These are phyloP conservation scores for Umbelopsis sp. DNA, from an alignment of 371 early-diverging fungal genomes.

Conservation along the genomic window DNA sequence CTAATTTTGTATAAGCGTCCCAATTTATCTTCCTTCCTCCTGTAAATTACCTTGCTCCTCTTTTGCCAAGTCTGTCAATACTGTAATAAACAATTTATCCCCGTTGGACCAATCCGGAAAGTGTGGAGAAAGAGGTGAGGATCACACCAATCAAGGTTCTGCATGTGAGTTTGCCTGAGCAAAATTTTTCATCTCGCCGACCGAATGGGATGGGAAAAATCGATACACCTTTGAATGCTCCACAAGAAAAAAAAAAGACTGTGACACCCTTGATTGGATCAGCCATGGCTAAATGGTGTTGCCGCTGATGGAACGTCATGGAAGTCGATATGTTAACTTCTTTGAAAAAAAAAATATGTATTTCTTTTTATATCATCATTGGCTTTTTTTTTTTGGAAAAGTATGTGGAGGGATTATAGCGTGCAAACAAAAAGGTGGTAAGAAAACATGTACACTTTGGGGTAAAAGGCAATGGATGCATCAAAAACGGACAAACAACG, in stretches of 20 bases:
- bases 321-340: too few relatives aligned
- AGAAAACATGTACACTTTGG: conserved; percentile 12
- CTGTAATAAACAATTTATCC: too few relatives aligned
- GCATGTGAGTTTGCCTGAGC: conserved; percentile 10
- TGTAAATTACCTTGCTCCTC: too few relatives aligned
- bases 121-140: neutral
- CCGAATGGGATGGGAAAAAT: neutral
- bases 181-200: neutral
- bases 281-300: too few relatives aligned
- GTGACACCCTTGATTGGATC: neutral
- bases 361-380: neutral
- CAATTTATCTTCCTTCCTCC: too few relatives aligned
- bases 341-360: neutral
- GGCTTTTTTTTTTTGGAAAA: neutral
- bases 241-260: too few relatives aligned
- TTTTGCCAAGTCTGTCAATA: neutral
- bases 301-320: too few relatives aligned
- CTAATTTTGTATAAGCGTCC: too few relatives aligned
- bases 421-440: neutral
- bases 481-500: too few relatives aligned
- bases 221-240: neutral
- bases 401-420: neutral
- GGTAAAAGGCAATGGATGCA: too few relatives aligned
- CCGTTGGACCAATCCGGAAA: neutral
- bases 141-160: conserved; percentile 1